A percentile compares a stretch with the other conserved stretches of the same genome.
Conservation (phyloP, 495 filamentous ascomycete species). For the Hyaloscypha finlandica region DNA sequence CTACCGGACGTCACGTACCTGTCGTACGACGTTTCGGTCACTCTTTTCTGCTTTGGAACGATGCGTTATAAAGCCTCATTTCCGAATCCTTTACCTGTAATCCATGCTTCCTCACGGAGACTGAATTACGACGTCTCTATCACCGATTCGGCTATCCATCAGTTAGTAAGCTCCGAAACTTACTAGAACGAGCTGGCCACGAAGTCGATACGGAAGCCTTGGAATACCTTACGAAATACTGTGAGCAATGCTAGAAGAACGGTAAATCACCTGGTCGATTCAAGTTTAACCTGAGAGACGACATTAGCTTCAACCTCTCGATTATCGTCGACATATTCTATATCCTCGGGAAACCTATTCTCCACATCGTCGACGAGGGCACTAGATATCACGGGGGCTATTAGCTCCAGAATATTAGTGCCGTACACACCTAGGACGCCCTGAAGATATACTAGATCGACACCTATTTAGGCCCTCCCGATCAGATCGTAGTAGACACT, state of each 20-base stretch:
- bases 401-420: too few species aligned
- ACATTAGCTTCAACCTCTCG: conserved; percentile 29
- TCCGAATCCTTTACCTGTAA: background rate
- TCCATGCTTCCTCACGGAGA: background rate
- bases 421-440: too few species aligned
- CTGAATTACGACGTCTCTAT: background rate
- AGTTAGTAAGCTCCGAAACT: conserved; percentile 1
- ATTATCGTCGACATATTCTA: conserved; percentile 30
- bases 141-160: background rate
- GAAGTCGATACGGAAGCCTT: conserved; percentile 1
- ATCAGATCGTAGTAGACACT: too few species aligned
- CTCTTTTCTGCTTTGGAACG: background rate
- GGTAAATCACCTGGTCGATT: conserved; percentile 18
- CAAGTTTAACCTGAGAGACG: conserved; percentile 26
- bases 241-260: conserved; percentile 16
- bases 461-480: too few species aligned
- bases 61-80: background rate
- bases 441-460: too few species aligned
- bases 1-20: background rate
- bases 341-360: conserved; percentile 17
- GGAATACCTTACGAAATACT: conserved; percentile 20
- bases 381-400: too few species aligned
- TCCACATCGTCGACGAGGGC: conserved; percentile 18
- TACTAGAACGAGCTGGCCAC: conserved; percentile 14
- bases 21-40: background rate